Evolutionary conservation across 2,329 filamentous ascomycete genomes (phyloP).

Genomic region (Biscogniauxia sp.): DNA sequence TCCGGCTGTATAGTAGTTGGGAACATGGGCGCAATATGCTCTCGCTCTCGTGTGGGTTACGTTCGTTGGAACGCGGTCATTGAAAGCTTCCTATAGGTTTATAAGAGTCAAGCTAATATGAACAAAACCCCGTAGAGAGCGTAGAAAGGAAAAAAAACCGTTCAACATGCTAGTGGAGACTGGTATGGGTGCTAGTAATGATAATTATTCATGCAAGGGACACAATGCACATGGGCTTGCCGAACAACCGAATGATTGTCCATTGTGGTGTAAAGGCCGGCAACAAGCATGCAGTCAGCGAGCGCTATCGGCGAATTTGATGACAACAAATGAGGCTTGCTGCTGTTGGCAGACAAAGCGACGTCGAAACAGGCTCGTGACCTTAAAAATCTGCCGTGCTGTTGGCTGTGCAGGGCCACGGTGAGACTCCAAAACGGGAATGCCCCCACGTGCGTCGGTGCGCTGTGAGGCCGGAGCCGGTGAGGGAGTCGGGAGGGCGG

Average conservation of each 20-base stretch:
- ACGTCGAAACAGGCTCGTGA: conserved; percentile 30
- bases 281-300: conserved; percentile 15
- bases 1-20: neutral
- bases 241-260: neutral
- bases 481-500: conserved; percentile 23
- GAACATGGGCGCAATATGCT: neutral
- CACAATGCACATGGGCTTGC: neutral
- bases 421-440: conserved; percentile 12
- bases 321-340: conserved; percentile 12
- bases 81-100: neutral
- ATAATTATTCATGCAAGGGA: neutral
- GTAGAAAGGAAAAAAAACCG: neutral
- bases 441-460: conserved; percentile 28
- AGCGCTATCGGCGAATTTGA: conserved; percentile 2
- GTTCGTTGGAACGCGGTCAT: neutral
- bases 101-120: neutral
- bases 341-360: conserved; percentile 19
- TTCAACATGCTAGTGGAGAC: neutral
- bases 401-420: conserved; percentile 7
- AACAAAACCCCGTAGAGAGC: neutral
- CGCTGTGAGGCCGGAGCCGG: conserved; percentile 27
- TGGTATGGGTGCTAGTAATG: neutral
- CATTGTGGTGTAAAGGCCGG: conserved; percentile 1
- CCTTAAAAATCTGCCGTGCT: conserved; percentile 14
- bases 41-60: neutral